These are phyloP conservation scores for Plasmodium coatneyi DNA, from an alignment of 169 alveolate genomes.

Conservation along the genomic window DNA sequence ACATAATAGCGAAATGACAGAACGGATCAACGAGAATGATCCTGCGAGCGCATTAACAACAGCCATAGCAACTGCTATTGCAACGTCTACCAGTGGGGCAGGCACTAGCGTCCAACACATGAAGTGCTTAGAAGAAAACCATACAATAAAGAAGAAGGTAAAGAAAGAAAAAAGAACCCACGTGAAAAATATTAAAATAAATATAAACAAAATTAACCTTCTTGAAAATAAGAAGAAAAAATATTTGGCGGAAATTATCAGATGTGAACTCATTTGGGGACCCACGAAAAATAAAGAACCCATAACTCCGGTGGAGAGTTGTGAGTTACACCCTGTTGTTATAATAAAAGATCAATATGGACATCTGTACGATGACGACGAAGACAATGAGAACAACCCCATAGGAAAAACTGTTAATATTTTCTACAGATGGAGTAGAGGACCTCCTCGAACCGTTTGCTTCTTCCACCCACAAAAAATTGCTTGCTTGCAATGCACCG, in stretches of 20 bases:
- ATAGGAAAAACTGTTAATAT: constrained; percentile 76
- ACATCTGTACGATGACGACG: constrained; percentile 80
- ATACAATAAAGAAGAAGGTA: not conserved
- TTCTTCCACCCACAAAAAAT: constrained; percentile 85
- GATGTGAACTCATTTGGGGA: constrained; percentile 80
- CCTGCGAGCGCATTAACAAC: not conserved
- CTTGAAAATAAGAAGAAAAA: constrained; percentile 31
- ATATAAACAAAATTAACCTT: not conserved
- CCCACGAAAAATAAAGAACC: constrained; percentile 79
- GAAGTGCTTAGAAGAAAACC: not conserved
- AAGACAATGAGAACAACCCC: constrained; percentile 74
- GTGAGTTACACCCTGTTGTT: constrained; percentile 86
- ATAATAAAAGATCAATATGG: constrained; percentile 80
- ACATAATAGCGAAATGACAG: not conserved
- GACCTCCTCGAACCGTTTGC: constrained; percentile 87
- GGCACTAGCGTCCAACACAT: not conserved
- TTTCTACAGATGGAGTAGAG: constrained; percentile 84
- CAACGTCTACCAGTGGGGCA: not conserved
- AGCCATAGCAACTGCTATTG: not conserved
- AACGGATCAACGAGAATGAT: not conserved
- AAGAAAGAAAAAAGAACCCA: constrained; percentile 1
- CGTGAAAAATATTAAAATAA: not conserved
- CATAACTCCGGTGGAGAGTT: constrained; percentile 85
- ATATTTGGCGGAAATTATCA: constrained; percentile 68
- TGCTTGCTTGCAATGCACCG: constrained; percentile 83